Percentiles rank a stretch among this genome's conserved stretches.
Evolutionary conservation across 768 basidiomycete species (phyloP).

Genomic region (Suillus ampliporus): DNA sequence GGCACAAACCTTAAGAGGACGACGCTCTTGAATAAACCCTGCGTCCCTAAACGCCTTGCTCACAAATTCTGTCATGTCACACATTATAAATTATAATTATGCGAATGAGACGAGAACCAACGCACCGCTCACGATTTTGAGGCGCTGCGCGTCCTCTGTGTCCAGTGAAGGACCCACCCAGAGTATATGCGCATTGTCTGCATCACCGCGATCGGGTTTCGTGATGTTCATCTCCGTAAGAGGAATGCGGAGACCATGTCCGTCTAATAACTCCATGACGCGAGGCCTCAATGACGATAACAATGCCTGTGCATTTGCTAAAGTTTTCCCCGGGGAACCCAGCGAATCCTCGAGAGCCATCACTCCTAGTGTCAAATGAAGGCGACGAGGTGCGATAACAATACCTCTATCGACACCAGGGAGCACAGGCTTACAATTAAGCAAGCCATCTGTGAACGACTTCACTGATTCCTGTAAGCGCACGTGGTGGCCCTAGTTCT

Average conservation of each 20-base stretch:
- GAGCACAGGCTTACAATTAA: slow-evolving; percentile 30
- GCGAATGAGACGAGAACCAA: background rate
- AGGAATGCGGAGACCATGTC: slow-evolving; percentile 40
- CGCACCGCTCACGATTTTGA: slow-evolving; percentile 44
- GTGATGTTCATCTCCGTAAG: slow-evolving; percentile 58
- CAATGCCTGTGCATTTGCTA: slow-evolving; percentile 49
- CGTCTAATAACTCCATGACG: slow-evolving; percentile 48
- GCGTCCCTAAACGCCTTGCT: slow-evolving; percentile 44
- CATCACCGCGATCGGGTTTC: slow-evolving; percentile 43
- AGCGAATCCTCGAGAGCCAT: slow-evolving; percentile 56
- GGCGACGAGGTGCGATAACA: slow-evolving; percentile 57
- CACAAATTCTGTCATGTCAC: slow-evolving; percentile 43
- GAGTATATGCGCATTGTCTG: slow-evolving; percentile 56
- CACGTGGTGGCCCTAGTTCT: slow-evolving; percentile 46
- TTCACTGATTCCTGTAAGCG: slow-evolving; percentile 42
- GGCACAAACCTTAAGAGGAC: slow-evolving; percentile 55
- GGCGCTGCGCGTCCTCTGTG: slow-evolving; percentile 32
- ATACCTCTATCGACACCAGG: slow-evolving; percentile 66
- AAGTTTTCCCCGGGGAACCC: slow-evolving; percentile 31
- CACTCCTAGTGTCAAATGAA: slow-evolving; percentile 79
- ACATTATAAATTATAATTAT: no score
- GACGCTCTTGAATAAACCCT: slow-evolving; percentile 50
- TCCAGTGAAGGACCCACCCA: slow-evolving; percentile 55
- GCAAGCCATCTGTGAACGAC: slow-evolving; percentile 40
- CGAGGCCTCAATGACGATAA: slow-evolving; percentile 42